A percentile compares a stretch with the other conserved stretches of the same genome.
These are phyloP conservation scores for Fusarium sp. DNA, from an alignment of 2,329 filamentous ascomycete genomes.

Conservation along the genomic window DNA sequence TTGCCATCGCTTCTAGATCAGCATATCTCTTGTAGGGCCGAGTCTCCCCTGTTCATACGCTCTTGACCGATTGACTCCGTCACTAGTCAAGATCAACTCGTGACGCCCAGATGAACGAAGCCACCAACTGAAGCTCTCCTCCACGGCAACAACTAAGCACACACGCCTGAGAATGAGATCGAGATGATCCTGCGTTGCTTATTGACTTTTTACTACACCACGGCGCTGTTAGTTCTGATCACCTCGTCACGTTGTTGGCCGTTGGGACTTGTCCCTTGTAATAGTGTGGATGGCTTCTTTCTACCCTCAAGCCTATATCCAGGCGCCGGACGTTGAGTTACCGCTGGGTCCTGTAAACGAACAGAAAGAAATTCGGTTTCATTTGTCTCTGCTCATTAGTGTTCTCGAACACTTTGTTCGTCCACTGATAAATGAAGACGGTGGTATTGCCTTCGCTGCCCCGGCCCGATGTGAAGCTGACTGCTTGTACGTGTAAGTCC, in stretches of 20 bases:
- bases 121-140: background rate
- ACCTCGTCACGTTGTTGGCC: background rate
- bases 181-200: background rate
- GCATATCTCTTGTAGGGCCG: no score
- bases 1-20: background rate
- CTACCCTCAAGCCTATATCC: background rate
- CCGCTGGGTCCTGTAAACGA: background rate
- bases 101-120: background rate
- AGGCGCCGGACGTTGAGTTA: background rate
- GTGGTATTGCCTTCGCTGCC: background rate
- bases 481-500: background rate
- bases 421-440: background rate
- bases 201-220: background rate
- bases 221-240: background rate
- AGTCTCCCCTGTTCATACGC: background rate
- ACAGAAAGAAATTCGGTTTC: no score
- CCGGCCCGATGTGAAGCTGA: background rate
- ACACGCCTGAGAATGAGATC: no score
- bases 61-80: background rate
- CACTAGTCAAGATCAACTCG: background rate
- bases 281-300: background rate
- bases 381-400: background rate
- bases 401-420: background rate
- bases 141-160: background rate
- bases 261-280: background rate